Conservation (phyloP, 2,329 filamentous ascomycete genomes). For the Chrysoporthe cubensis region DNA sequence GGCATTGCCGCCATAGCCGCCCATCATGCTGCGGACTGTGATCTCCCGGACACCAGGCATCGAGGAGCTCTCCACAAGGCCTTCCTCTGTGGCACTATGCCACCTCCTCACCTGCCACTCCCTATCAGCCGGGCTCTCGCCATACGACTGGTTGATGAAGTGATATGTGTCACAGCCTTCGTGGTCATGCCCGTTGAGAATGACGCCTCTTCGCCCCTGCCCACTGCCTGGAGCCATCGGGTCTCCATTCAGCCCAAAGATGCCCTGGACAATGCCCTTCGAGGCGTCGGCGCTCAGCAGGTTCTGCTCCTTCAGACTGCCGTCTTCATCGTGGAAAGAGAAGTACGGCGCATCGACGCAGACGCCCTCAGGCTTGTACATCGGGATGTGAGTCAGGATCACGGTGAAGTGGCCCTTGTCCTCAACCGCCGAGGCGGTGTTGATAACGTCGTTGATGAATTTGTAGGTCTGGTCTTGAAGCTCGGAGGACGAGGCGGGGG, state of each 20-base stretch:
- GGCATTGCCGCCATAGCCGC: constrained; percentile 89
- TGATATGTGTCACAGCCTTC: constrained; percentile 91
- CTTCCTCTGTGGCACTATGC: constrained; percentile 46
- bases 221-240: constrained; percentile 61
- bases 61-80: constrained; percentile 46
- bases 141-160: constrained; percentile 68
- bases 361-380: constrained; percentile 80
- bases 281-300: constrained; percentile 77
- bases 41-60: constrained; percentile 78
- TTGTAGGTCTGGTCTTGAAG: constrained; percentile 78
- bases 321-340: constrained; percentile 70
- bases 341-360: constrained; percentile 88
- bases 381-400: constrained; percentile 87
- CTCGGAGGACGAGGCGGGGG: constrained; percentile 67
- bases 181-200: constrained; percentile 94
- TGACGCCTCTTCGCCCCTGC: constrained; percentile 71
- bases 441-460: constrained; percentile 74
- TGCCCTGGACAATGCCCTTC: constrained; percentile 77
- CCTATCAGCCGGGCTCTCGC: constrained; percentile 44
- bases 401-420: constrained; percentile 74
- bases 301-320: constrained; percentile 87
- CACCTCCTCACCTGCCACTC: constrained; percentile 57
- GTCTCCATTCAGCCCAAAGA: constrained; percentile 77
- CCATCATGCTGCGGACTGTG: constrained; percentile 98
- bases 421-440: constrained; percentile 63